phyloP scores from a whole-genome alignment of 306 rosid species.

The Cicer yamashitae region DNA sequence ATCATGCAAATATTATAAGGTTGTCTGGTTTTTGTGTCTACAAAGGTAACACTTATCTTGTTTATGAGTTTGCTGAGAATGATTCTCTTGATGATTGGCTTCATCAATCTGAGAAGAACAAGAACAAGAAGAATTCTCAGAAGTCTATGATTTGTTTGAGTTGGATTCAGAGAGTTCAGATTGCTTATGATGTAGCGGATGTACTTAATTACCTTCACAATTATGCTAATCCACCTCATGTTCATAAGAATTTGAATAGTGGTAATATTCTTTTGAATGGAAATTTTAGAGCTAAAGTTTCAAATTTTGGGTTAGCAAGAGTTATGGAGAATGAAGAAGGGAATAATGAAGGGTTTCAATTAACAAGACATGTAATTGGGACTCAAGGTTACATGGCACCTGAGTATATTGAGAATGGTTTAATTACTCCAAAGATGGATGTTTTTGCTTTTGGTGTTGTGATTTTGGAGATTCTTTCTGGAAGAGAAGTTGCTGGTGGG shows the following conservation, averaged over 20 bases:
- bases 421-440: constrained; percentile 74
- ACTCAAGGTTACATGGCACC: constrained; percentile 87
- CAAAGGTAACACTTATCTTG: constrained; percentile 70
- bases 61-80: constrained; percentile 70
- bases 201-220: constrained; percentile 80
- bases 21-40: constrained; percentile 75
- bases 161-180: constrained; percentile 80
- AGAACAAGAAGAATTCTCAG: background rate
- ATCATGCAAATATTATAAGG: constrained; percentile 75
- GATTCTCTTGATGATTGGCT: constrained; percentile 66
- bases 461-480: constrained; percentile 71
- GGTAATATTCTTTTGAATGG: constrained; percentile 70
- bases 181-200: constrained; percentile 70
- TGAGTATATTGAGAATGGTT: constrained; percentile 70
- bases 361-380: constrained; percentile 79
- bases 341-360: constrained; percentile 53
- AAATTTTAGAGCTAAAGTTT: constrained; percentile 62
- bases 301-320: constrained; percentile 76
- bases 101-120: constrained; percentile 45
- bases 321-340: constrained; percentile 43
- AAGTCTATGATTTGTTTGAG: constrained; percentile 30
- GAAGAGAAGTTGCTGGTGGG: constrained; percentile 56
- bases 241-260: constrained; percentile 73
- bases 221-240: constrained; percentile 59
- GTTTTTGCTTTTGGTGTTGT: constrained; percentile 78